These are phyloP conservation scores for Tricholoma bakamatsutake DNA, from an alignment of 768 basidiomycete genomes.

Conservation along the genomic window DNA sequence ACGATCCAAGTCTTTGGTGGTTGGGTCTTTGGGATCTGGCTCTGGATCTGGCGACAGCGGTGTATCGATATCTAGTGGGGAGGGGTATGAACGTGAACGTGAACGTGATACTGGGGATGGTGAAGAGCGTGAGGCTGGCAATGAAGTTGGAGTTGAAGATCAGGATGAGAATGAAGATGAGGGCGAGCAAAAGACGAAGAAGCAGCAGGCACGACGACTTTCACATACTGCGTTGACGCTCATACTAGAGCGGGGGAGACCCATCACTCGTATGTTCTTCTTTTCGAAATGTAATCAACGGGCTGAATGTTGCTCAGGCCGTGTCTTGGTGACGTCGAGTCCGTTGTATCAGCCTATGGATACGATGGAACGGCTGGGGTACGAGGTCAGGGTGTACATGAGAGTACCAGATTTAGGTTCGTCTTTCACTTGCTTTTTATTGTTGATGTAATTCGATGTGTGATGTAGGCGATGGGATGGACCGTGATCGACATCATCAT, in stretches of 20 bases:
- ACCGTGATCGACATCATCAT: slow-evolving; percentile 37
- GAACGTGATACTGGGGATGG: neutral
- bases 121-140: neutral
- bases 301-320: slow-evolving; percentile 22
- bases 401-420: slow-evolving; percentile 61
- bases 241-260: slow-evolving; percentile 77
- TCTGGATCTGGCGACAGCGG: slow-evolving; percentile 1
- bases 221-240: slow-evolving; percentile 76
- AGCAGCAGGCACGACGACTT: slow-evolving; percentile 35
- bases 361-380: slow-evolving; percentile 63
- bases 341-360: slow-evolving; percentile 83
- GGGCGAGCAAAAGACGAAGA: slow-evolving; percentile 9
- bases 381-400: slow-evolving; percentile 64
- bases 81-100: neutral
- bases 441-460: neutral
- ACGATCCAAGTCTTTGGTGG: neutral
- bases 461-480: slow-evolving; percentile 44
- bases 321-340: slow-evolving; percentile 76
- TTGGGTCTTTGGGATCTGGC: neutral
- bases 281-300: neutral
- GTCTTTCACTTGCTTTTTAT: slow-evolving; percentile 1
- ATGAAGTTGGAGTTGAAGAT: neutral
- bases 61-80: neutral
- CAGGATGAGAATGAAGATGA: neutral
- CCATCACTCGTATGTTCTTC: slow-evolving; percentile 48